Base-by-base conservation (phyloP, 768 basidiomycete genomes). In the Naganishia randhawae region DNA sequence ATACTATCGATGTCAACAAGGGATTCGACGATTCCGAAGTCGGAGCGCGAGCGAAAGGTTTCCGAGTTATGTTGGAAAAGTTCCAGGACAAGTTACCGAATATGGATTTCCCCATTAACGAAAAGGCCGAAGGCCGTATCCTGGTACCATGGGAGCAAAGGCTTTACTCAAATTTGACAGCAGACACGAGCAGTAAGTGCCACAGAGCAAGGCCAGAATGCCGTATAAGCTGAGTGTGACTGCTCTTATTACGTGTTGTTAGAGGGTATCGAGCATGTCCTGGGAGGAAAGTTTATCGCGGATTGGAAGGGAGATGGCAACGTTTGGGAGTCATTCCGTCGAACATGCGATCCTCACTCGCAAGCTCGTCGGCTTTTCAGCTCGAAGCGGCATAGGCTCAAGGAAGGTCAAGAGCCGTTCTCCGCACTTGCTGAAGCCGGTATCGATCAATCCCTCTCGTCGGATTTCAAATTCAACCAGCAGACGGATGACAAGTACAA, bases 101-200 rank as follows among this genome's bases (percentile, higher is more conserved):
- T 82, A 88, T 99, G 88, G 89, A 96, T 73, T 87, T 99, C 71
- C 86, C 96, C 0, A 86, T 99, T 81, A 98, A 97, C 73, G 87
- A 90, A 27, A 90, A 89, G 81, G 89, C 93, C 0, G 96, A 98
- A 81, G 91, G 95, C 13, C 88, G 96, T 17, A 86, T 99, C 9
- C 83, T 99, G 16, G 88, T 95, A 5, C 90, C 92, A 48, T 96
- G 93, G 92, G 92, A 95, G 76, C 86, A 90, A 73, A 83, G 83
- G n/a, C 76, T 81, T 42, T 87, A 85, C 74, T 85, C 89, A 7
- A 94, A 93, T 75, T 78, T 87, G 53, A 90, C 92, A 0, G 77
- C 77, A 31, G 79, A 80, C 62, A 75, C 77, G 52, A 70, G 72
- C 3, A 76, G 79, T 81, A 67, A 76, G 80, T 79, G 4, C 4